Percentiles rank a stretch among this genome's conserved stretches.
Conservation (phyloP, 768 basidiomycete species). For the Termitomyces sp. region DNA sequence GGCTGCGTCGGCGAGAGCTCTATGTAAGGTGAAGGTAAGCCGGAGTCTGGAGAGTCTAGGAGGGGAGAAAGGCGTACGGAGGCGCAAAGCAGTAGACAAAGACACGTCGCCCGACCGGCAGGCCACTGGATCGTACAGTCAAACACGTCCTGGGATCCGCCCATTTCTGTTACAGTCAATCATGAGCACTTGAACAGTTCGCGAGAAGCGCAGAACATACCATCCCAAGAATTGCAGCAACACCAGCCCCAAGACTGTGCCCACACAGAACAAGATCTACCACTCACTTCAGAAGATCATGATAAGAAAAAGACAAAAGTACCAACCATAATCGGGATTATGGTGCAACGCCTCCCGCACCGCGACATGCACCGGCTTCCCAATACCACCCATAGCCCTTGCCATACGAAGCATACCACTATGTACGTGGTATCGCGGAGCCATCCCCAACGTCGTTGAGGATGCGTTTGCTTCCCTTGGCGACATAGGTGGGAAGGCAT, state of each 20-base stretch:
- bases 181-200: not conserved
- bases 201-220: conserved; percentile 31
- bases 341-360: conserved; percentile 64
- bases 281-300: conserved; percentile 24
- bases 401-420: conserved; percentile 82
- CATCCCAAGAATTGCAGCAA: conserved; percentile 70
- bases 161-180: conserved; percentile 59
- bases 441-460: conserved; percentile 21
- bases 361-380: conserved; percentile 74
- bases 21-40: conserved; percentile 18
- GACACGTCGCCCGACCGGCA: conserved; percentile 62
- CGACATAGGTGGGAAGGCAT: conserved; percentile 29
- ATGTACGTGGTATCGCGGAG: conserved; percentile 58
- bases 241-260: conserved; percentile 82
- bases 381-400: conserved; percentile 69
- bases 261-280: conserved; percentile 67
- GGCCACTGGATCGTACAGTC: conserved; percentile 63
- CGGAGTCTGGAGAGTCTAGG: not conserved
- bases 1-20: conserved; percentile 58
- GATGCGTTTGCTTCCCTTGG: conserved; percentile 16
- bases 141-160: conserved; percentile 77
- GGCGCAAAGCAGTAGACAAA: conserved; percentile 79
- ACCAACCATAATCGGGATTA: conserved; percentile 72
- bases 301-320: not conserved
- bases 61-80: conserved; percentile 45